Evolutionary conservation across 768 basidiomycete species (phyloP), one percentile per base, ranked within the genome.

Genomic region (Hemileccinum rubropunctum): DNA sequence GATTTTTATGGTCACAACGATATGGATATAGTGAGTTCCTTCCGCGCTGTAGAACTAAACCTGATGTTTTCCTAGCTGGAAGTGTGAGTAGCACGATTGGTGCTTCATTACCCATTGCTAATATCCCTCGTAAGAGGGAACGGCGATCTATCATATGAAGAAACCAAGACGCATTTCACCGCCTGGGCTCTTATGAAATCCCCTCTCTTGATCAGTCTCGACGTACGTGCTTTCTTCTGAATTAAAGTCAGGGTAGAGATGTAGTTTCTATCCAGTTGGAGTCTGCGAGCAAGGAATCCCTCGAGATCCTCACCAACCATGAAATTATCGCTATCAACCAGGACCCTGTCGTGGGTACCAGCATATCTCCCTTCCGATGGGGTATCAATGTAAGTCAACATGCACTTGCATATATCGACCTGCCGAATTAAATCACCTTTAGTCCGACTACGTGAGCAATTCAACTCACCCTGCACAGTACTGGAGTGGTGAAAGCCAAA

Each of bases 121-220:
- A 47, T 35, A 35, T 21, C 20, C 4, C 42, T 15, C 30, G 7
- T 18, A 58, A 84, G 83, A 21, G 84, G 85, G 18, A 86, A 86
- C 50, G 83, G 82, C 13, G 68, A 76, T 28, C 68, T 86, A 39
- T 77, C 79, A 0, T 76, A 73, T 58, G 82, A 86, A 13, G 84
- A 87, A 66, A 66, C 76, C 21, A 86, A 86, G 62, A 74, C 82
- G 3, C 84, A 87, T 60, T 87, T 86, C 61, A 86, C 84, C 0
- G 83, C 81, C 0, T 86, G 85, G 84, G 82, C 82, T 32, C 65
- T 87, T 27, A 77, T 85, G 79, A 86, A 85, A 59, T 81, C 81
- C 0, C 84, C 84, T 3, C 73, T 86, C 13, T 69, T 86, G 44
- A 80, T 86, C 48, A 78, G 83, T 45, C 80, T 83, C 6, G 68